These are phyloP conservation scores for Eugenia klotzschiana DNA, from an alignment of 441 rosid genomes.

Conservation along the genomic window DNA sequence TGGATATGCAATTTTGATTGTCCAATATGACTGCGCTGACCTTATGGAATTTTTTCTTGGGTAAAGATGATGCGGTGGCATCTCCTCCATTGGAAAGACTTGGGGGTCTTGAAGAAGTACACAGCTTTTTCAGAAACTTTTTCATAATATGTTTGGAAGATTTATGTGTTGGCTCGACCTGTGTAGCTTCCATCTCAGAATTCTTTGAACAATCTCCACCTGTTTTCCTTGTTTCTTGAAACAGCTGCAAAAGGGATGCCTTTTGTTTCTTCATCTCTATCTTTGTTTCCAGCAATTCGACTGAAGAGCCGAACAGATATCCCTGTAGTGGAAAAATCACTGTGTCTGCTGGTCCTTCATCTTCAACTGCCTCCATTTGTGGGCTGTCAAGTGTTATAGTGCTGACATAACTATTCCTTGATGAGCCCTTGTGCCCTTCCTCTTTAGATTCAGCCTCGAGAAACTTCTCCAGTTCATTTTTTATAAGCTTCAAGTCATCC, in stretches of 20 bases:
- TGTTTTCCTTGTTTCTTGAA: constrained; percentile 33
- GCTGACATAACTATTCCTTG: constrained; percentile 57
- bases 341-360: constrained; percentile 26
- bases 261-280: constrained; percentile 38
- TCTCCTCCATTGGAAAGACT: neutral
- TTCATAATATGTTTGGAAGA: constrained; percentile 44
- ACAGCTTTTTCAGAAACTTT: constrained; percentile 46
- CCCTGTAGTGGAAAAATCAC: constrained; percentile 64
- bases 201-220: constrained; percentile 22
- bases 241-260: constrained; percentile 57
- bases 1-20: neutral
- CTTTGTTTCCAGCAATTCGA: constrained; percentile 40
- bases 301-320: constrained; percentile 58
- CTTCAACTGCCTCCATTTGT: constrained; percentile 26
- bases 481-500: constrained; percentile 50
- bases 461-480: constrained; percentile 55
- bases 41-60: constrained; percentile 52
- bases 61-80: constrained; percentile 20
- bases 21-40: constrained; percentile 16
- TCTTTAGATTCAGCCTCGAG: constrained; percentile 67
- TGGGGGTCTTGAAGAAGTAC: constrained; percentile 22
- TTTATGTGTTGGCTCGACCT: constrained; percentile 26
- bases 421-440: constrained; percentile 36
- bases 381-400: constrained; percentile 36
- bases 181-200: constrained; percentile 25